Evolutionary conservation across 345 rosid genomes (phyloP), one percentile per base, ranked within the genome.

Genomic region (Barbarea vulgaris): DNA sequence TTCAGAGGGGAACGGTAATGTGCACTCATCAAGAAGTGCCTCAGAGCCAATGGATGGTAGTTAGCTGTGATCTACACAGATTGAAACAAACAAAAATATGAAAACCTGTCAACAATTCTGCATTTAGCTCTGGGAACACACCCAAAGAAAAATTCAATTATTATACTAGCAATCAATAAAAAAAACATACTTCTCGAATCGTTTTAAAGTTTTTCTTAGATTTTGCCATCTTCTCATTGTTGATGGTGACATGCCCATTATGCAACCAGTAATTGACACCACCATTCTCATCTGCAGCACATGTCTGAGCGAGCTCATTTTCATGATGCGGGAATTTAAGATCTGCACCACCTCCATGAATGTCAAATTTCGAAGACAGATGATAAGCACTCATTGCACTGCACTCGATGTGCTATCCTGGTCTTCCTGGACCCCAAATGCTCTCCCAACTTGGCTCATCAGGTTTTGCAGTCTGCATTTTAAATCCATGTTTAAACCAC

Each of bases 361-460:
- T 88, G 70, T 88, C 98, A 76, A 93, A 93, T 69, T 79, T 83
- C 63, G 77, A 75, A 27, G 91, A 79, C 55, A 91, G 84, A 81
- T 88, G 87, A 66, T 80, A 84, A 28, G 84, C 91, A 87, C 93
- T 93, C 98, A 89, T 91, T n/a, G 98, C 97, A 79, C 98, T 91
- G 88, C 98, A 93, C 80, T 95, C 99, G 19, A 95, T 95, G 73
- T 95, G 97, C 97, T 97, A 92, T 41, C 97, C 99, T 7, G 97
- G 97, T 76, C 99, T 87, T 65, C 99, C 97, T 54, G 31, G 87
- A 76, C 96, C 97, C 99, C 99, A 92, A 0, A 89, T 86, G 70
- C 97, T 95, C 46, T 87, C 91, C 99, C 97, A 95, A 33, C 86
- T 81, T 61, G 91, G 92, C 75, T 95, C 99, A 55, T 80, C 96